Base-by-base conservation (phyloP, 441 rosid genomes). In the Corymbia citriodora region DNA sequence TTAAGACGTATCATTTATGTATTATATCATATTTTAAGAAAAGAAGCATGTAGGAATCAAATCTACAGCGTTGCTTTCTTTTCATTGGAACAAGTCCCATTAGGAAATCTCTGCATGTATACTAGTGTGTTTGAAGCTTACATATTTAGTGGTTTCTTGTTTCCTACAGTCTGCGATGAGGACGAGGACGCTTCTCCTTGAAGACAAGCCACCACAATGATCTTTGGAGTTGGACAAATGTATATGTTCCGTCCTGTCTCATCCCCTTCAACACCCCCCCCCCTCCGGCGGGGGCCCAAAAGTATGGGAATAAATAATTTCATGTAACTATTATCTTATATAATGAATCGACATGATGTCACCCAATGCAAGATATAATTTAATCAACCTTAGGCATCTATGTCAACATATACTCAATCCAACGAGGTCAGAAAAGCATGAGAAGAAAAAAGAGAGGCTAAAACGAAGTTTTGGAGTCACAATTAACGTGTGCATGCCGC, bases 31-130 rank as follows among this genome's bases (percentile, higher is more conserved):
- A 59, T 23, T 59, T 23, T 10, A 23, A 55, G 59, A 55, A 55
- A 55, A 25, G 3, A 61, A 2, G 68, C n/a, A 27, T 27, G 0
- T 10, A 2, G n/a, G 2, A 61, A 27, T 36, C 68, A 61, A 27
- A 59, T 25, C 65, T 5, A 2, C 7, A 59, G 10, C 0, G 15
- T 59, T 59, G 65, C 29, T 5, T 59, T 59, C 65, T 25, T 2
- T 25, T 59, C 29, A 10, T 6, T 0, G 8, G 5, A 1, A 59
- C 0, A 0, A 59, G 7, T 59, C 12, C 31, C 6, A 27, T 6
- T 61, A 27, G 17, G 70, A 61, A 61, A 27, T 3, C 31, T 27
- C 8, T 16, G 8, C 7, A 5, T 25, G 65, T 7, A 40, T 40
- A 40, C 6, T 40, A 4, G 68, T 3, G 15, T 61, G 17, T 1